A percentile compares a stretch with the other conserved stretches of the same genome.
phyloP scores from a whole-genome alignment of 139 green algal genomes.

The Chlamydomonas urium region DNA sequence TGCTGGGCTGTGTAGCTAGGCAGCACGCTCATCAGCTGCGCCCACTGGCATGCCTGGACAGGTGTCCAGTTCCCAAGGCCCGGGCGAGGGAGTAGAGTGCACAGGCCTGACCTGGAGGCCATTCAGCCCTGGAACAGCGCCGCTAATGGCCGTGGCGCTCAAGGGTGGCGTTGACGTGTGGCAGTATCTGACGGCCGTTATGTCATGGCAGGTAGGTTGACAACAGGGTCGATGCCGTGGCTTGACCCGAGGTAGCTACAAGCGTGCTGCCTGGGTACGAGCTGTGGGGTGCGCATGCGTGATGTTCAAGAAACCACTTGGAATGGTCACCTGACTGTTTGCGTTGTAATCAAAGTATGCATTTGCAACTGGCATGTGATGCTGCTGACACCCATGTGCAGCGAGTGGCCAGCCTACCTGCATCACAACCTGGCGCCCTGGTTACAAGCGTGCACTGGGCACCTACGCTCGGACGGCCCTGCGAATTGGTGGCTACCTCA shows the following conservation, averaged over 20 bases:
- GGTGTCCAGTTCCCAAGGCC: no score
- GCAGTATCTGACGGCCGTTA: conserved; percentile 31
- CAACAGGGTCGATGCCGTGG: neutral
- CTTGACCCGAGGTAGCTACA: no score
- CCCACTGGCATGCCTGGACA: no score
- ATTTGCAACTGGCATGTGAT: no score
- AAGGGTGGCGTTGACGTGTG: conserved; percentile 25
- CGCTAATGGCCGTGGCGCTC: conserved; percentile 31
- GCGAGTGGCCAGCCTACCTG: neutral
- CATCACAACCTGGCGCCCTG: neutral
- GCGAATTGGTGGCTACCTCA: conserved; percentile 33
- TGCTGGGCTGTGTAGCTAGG: no score
- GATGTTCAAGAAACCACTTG: no score
- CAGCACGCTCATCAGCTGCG: no score
- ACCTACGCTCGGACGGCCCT: conserved; percentile 27
- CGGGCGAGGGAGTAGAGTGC: neutral
- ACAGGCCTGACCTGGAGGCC: conserved; percentile 27
- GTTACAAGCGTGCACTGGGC: conserved; percentile 35
- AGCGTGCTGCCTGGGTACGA: no score
- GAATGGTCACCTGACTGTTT: no score
- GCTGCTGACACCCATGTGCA: no score
- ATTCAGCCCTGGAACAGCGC: conserved; percentile 31
- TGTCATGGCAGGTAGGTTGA: conserved; percentile 44
- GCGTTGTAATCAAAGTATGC: no score
- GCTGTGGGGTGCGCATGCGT: no score